Evolutionary conservation across 2,329 filamentous ascomycete species (phyloP).

Genomic region (Penicillium sumatraense): DNA sequence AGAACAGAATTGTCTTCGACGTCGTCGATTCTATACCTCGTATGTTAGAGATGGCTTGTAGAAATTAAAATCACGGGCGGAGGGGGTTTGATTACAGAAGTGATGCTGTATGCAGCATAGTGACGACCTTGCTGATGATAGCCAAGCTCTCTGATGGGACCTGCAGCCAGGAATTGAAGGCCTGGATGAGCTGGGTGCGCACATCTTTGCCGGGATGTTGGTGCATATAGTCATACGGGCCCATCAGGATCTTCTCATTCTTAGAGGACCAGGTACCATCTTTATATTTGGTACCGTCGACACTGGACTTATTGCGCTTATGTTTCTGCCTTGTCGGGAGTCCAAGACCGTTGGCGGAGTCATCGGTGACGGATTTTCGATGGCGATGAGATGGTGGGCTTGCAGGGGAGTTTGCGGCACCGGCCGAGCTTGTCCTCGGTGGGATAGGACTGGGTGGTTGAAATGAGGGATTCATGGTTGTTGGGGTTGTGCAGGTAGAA

Average conservation of each 20-base stretch:
- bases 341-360: slow-evolving; percentile 47
- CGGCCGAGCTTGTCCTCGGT: slow-evolving; percentile 72
- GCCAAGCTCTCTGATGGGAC: slow-evolving; percentile 46
- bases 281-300: slow-evolving; percentile 44
- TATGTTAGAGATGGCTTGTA: not conserved
- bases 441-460: slow-evolving; percentile 71
- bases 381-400: slow-evolving; percentile 14
- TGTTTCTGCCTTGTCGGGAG: slow-evolving; percentile 35
- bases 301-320: slow-evolving; percentile 41
- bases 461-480: slow-evolving; percentile 37
- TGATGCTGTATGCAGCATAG: slow-evolving; percentile 53
- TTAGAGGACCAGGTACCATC: slow-evolving; percentile 43
- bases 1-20: slow-evolving; percentile 55
- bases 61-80: no score
- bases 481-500: slow-evolving; percentile 15
- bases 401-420: slow-evolving; percentile 33
- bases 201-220: slow-evolving; percentile 52
- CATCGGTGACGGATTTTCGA: slow-evolving; percentile 56
- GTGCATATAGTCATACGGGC: slow-evolving; percentile 51
- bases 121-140: slow-evolving; percentile 49
- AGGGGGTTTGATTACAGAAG: no score
- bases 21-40: slow-evolving; percentile 49
- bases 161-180: slow-evolving; percentile 51
- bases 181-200: slow-evolving; percentile 48
- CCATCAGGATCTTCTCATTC: slow-evolving; percentile 50